Base-by-base conservation (phyloP, 2,329 filamentous ascomycete species). In the Westerdykella ornata region DNA sequence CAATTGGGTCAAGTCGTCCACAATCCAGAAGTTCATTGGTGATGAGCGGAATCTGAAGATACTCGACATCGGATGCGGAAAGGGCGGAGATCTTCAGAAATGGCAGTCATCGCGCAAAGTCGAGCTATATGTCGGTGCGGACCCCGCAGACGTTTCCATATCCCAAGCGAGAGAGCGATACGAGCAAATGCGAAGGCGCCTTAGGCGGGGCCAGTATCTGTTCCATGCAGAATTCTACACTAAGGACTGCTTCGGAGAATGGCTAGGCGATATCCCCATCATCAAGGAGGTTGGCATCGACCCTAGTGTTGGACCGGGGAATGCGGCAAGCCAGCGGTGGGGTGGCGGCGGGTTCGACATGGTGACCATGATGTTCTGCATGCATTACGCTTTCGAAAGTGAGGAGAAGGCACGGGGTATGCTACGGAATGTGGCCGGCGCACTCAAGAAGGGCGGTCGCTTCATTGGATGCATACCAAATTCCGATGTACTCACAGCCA, bases 321-420 rank as follows among this genome's bases (percentile, higher is more conserved):
- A 74, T 26, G 72, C 76, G 53, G 70, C 71, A 69, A 85, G 80
- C 66, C 60, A 63, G 49, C 81, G 80, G 30, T 82, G 77, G 68
- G 80, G 80, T 39, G 84, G 84, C 41, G 89, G 90, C 31, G 72
- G 72, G 3, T 98, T 97, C 56, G 92, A 98, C 62, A 85, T 97
- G 32, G 90, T 98, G 48, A 88, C 84, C 60, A 95, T 95, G 80
- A 98, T 98, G 92, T 98, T 98, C 67, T 94, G 88, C 58, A 92
- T 98, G 81, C 92, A 98, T 69, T 98, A 98, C 65, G 89, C 92
- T 5, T 98, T 97, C 54, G 92, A 97, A 71, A 87, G 75, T 39
- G 90, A 98, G 65, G 78, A 80, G 36, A 94, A 95, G 66, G 88
- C 90, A 2, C 80, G 88, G 34, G 85, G 80, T 48, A 97, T 98